These are phyloP conservation scores for Capsella rubella DNA, from an alignment of 441 rosid genomes.

Conservation along the genomic window DNA sequence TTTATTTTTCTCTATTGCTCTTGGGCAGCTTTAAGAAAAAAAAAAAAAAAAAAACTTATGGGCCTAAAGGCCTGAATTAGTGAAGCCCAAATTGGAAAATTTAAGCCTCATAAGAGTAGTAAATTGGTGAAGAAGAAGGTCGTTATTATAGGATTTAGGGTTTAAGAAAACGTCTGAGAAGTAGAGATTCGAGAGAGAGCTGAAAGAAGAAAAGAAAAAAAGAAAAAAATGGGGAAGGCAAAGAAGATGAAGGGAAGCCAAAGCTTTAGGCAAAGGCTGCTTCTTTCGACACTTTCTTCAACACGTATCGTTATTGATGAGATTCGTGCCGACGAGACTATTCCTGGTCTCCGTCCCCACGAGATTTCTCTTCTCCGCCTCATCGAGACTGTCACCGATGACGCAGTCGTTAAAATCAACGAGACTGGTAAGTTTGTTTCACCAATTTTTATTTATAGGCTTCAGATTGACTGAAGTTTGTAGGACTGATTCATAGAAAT, in stretches of 20 bases:
- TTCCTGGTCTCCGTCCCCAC: constrained; percentile 80
- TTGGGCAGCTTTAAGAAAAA: no score
- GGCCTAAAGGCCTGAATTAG: constrained; percentile 1
- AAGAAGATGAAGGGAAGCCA: constrained; percentile 70
- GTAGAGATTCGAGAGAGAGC: not conserved
- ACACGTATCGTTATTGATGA: constrained; percentile 68
- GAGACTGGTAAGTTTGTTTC: constrained; percentile 67
- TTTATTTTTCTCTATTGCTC: no score
- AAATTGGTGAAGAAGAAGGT: not conserved
- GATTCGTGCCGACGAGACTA: constrained; percentile 66
- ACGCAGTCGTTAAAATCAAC: constrained; percentile 67
- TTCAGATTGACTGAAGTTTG: not conserved
- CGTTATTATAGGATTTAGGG: constrained; percentile 26
- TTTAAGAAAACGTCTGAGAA: constrained; percentile 33
- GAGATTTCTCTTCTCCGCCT: constrained; percentile 88
- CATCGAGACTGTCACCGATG: constrained; percentile 72
- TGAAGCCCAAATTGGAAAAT: not conserved
- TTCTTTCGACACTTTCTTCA: constrained; percentile 71
- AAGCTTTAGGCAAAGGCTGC: constrained; percentile 74
- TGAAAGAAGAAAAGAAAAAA: not conserved
- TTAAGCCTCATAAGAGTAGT: not conserved
- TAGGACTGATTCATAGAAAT: not conserved
- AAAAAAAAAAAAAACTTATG: not conserved
- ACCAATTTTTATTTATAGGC: not conserved
- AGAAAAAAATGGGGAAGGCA: constrained; percentile 62